phyloP scores from a whole-genome alignment of 306 rosid genomes.

The Fragaria ananassa region DNA sequence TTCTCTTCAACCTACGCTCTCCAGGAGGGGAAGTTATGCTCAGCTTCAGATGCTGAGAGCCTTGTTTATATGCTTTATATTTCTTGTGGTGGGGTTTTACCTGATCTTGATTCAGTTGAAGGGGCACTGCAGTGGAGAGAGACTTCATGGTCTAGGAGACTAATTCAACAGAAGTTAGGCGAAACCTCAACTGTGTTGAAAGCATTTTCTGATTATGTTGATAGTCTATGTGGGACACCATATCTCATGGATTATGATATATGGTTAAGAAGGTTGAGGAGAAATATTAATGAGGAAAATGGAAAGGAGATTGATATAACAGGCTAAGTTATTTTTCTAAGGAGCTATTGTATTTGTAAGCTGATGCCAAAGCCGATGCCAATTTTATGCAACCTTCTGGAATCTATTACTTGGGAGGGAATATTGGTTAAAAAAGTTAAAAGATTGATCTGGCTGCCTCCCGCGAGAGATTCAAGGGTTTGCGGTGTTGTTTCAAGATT shows the following conservation, averaged over 20 bases:
- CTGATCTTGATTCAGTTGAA: slow-evolving; percentile 89
- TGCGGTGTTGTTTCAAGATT: slow-evolving; percentile 20
- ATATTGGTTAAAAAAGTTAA: slow-evolving; percentile 15
- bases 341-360: slow-evolving; percentile 28
- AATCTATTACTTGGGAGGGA: slow-evolving; percentile 18
- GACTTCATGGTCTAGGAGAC: slow-evolving; percentile 87
- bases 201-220: slow-evolving; percentile 95
- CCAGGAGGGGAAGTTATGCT: slow-evolving; percentile 92
- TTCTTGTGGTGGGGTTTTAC: slow-evolving; percentile 72
- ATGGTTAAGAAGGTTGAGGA: slow-evolving; percentile 88
- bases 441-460: slow-evolving; percentile 20
- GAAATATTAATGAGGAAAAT: slow-evolving; percentile 67
- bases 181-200: slow-evolving; percentile 80
- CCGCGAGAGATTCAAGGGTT: slow-evolving; percentile 24
- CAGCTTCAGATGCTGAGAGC: slow-evolving; percentile 98
- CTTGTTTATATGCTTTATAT: slow-evolving; percentile 88
- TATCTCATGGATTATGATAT: slow-evolving; percentile 88
- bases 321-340: slow-evolving; percentile 38
- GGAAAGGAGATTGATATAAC: slow-evolving; percentile 76
- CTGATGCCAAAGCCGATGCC: slow-evolving; percentile 26
- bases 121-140: slow-evolving; percentile 96
- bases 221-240: slow-evolving; percentile 96
- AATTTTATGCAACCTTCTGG: slow-evolving; percentile 26
- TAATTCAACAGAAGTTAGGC: slow-evolving; percentile 93
- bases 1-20: slow-evolving; percentile 90